Base-by-base conservation (phyloP, 2,329 filamentous ascomycete genomes). In the Xylariaceae sp. region DNA sequence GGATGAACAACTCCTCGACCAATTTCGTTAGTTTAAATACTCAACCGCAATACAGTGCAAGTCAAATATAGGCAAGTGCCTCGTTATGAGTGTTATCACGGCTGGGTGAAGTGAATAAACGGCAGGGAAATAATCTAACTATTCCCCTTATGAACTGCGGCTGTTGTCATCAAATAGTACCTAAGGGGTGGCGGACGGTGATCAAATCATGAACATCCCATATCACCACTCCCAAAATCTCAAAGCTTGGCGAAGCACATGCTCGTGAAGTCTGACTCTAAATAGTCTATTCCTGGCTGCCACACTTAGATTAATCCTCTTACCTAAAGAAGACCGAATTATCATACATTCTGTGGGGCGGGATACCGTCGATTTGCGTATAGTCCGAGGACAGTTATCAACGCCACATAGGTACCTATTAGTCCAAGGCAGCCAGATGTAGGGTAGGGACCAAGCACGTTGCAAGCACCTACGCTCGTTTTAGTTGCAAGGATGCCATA, bases 281-380 rank as follows among this genome's bases (percentile, higher is more conserved):
- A n/a, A n/a, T n/a, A 14, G 20, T 48, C 49, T 45, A 50, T 47
- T 48, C 26, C 21, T 47, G 42, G 37, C 51, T 20, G 43, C 32
- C 29, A 52, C 45, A 19, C 44, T 44, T 52, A 37, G 46, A 48
- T 52, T 48, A 48, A 52, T 56, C 43, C 43, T 49, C 57, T 59
- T 57, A 32, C 56, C 58, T 10, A 56, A 57, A 56, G 44, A 18
- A 54, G 58, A n/a, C n/a, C n/a, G n/a, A 63, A 61, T 37, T 52
- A 49, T 52, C 32, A 47, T 32, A 54, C 54, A 48, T 46, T 44
- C 16, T 47, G 42, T 44, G 49, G 50, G 50, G 53, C 52, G 20
- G 21, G 44, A 26, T 26, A 14, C 14, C 14, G 44, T 18, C 37
- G 49, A 44, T 54, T 55, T 44, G 48, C 52, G 29, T 50, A 54